Conservation (phyloP, 352 stramenopile genomes). For the Pythium aphanidermatum region DNA sequence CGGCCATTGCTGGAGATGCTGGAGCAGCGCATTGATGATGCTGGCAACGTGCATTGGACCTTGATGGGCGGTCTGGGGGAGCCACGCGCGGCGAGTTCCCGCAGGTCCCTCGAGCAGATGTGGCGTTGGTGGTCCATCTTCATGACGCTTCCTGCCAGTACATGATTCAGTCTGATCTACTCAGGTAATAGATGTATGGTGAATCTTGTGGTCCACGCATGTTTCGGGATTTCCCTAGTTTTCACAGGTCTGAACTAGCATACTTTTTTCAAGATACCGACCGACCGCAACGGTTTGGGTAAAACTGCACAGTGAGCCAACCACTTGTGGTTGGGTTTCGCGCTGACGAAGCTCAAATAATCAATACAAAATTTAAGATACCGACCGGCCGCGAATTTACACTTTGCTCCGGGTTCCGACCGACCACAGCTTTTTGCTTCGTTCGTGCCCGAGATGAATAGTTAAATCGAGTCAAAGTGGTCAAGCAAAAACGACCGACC, state of each 20-base stretch:
- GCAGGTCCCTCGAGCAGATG: neutral
- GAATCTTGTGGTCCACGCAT: too few species aligned
- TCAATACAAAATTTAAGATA: slow-evolving; percentile 6
- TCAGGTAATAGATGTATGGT: too few species aligned
- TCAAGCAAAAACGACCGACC: slow-evolving; percentile 13
- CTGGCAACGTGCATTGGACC: slow-evolving; percentile 8
- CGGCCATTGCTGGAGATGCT: slow-evolving; percentile 15
- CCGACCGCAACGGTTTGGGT: slow-evolving; percentile 5
- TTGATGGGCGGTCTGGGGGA: neutral
- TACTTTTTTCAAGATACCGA: slow-evolving; percentile 8
- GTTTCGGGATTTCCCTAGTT: too few species aligned
- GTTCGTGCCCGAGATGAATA: neutral
- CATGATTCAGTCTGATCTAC: too few species aligned
- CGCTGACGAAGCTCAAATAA: neutral
- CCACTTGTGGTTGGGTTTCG: neutral
- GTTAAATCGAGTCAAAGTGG: neutral
- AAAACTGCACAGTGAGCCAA: slow-evolving; percentile 1
- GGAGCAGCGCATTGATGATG: slow-evolving; percentile 1
- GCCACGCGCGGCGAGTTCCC: neutral
- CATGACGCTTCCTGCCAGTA: too few species aligned
- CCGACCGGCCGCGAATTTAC: slow-evolving; percentile 3
- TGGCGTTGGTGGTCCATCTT: too few species aligned
- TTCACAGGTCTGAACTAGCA: too few species aligned
- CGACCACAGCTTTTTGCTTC: neutral
- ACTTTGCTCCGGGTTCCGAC: slow-evolving; percentile 9